Conservation (phyloP, 257 asterid genomes). For the Verbascum thapsus region DNA sequence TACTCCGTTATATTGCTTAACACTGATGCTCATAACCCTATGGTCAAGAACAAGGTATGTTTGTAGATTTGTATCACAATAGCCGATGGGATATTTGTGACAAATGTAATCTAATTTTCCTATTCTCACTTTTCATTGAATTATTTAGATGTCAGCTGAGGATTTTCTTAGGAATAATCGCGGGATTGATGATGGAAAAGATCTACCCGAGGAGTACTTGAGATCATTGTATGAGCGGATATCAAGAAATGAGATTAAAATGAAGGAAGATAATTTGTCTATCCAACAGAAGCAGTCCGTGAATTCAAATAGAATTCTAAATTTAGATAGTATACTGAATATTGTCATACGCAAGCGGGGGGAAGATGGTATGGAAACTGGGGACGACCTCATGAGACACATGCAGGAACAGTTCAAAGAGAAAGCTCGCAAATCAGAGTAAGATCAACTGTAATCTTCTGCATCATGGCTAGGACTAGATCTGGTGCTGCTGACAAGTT, state of each 20-base stretch:
- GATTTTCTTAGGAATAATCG: slow-evolving; percentile 96
- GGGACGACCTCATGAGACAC: slow-evolving; percentile 92
- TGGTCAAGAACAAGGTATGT: slow-evolving; percentile 93
- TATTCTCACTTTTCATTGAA: slow-evolving; percentile 25
- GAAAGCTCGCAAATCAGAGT: slow-evolving; percentile 99
- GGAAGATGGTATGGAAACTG: slow-evolving; percentile 77
- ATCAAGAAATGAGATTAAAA: slow-evolving; percentile 91
- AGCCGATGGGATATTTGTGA: slow-evolving; percentile 20
- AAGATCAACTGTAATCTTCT: slow-evolving; percentile 45
- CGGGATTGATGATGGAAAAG: slow-evolving; percentile 98
- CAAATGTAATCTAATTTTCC: slow-evolving; percentile 18
- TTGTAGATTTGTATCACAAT: slow-evolving; percentile 30
- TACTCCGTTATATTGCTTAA: slow-evolving; percentile 95
- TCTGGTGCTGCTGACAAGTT: slow-evolving; percentile 21
- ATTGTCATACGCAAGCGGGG: slow-evolving; percentile 91
- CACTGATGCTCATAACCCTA: slow-evolving; percentile 98
- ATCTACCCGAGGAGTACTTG: slow-evolving; percentile 91
- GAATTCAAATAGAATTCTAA: slow-evolving; percentile 74
- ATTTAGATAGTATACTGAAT: slow-evolving; percentile 85
- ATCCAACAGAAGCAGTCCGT: slow-evolving; percentile 86
- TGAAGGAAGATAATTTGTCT: slow-evolving; percentile 93
- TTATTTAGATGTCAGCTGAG: slow-evolving; percentile 87
- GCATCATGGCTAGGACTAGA: slow-evolving; percentile 25
- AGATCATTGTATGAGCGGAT: slow-evolving; percentile 89
- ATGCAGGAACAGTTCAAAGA: slow-evolving; percentile 99